A percentile compares a stretch with the other conserved stretches of the same genome.
These are phyloP conservation scores for Backusella morwellensis DNA, from an alignment of 192 early-diverging fungal genomes.

Conservation along the genomic window DNA sequence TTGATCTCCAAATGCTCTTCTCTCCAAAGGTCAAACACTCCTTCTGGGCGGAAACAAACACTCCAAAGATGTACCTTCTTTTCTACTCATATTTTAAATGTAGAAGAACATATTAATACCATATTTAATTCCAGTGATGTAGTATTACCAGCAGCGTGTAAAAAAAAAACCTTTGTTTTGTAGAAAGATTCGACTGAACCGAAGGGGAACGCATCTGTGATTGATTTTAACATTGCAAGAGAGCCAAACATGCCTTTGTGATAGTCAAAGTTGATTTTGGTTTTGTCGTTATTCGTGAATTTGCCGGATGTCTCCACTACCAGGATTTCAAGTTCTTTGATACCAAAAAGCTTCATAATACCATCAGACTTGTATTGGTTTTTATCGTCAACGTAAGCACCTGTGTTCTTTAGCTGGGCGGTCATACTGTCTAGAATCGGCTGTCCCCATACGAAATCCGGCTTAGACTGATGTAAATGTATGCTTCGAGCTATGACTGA, in stretches of 20 bases:
- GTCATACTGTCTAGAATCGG: neutral
- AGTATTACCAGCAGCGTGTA: neutral
- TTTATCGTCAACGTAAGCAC: neutral
- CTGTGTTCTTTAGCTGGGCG: neutral
- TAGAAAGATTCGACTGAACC: neutral
- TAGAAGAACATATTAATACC: neutral
- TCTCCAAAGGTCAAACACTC: neutral
- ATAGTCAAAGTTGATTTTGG: neutral
- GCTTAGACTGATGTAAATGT: neutral
- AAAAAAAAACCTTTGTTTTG: neutral
- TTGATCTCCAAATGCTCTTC: neutral
- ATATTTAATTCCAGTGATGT: neutral
- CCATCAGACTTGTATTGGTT: neutral
- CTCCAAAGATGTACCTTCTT: neutral
- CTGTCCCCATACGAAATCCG: neutral
- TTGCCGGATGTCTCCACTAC: neutral
- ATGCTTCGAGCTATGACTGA: no score
- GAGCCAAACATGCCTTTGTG: conserved; percentile 6
- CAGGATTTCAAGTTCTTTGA: neutral
- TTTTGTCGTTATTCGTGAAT: neutral
- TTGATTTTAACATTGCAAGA: neutral
- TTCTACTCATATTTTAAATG: neutral
- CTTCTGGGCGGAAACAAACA: neutral
- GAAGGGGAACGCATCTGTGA: neutral
- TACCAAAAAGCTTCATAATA: neutral